Evolutionary conservation across 1,284 basidiomycete species (phyloP), one percentile per base, ranked within the genome.

Genomic region (Ustilago bromivora): DNA sequence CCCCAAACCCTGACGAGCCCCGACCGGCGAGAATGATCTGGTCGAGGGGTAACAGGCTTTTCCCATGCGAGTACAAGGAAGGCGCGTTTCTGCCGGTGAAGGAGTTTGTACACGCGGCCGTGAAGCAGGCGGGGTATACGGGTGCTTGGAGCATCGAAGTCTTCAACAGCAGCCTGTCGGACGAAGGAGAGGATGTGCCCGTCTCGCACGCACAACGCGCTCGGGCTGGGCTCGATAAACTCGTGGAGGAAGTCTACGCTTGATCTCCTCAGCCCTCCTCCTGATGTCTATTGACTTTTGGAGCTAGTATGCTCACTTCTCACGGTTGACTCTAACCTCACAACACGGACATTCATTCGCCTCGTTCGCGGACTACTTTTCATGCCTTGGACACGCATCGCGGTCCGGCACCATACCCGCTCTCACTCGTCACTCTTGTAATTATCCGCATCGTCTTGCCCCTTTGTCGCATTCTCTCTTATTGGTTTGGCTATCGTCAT

Each of bases 61-160:
- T 84, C 76, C 87, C 87, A 2, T 78, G 82, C 72, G 87, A 87
- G 60, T 66, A 61, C 11, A 68, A 79, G 2, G 69, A 56, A 34
- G 86, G 87, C 9, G 87, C 83, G 1, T 87, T 87, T 74, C 61
- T 87, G 32, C 87, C 87, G 10, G 80, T 86, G 19, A 56, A 59
- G 5, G 78, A 83, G 17, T 86, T 87, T 64, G 81, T 86, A 3
- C 69, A 76, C 11, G 80, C 85, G 1, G 82, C 87, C 23, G 61
- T 85, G 11, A 53, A 32, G 34, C 38, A 67, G 49, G 84, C 84
- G 1, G 85, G 87, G 6, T 87, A 87, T 64, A 54, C 41, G 6
- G 87, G 87, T 2, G 75, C 84, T 3, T 86, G 87, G 83, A 84
- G 82, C 34, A 62, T 87, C 49, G 87, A 87, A 60, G 85, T 87